These are phyloP conservation scores for Leccinum imitatum DNA, from an alignment of 768 basidiomycete species.

Conservation along the genomic window DNA sequence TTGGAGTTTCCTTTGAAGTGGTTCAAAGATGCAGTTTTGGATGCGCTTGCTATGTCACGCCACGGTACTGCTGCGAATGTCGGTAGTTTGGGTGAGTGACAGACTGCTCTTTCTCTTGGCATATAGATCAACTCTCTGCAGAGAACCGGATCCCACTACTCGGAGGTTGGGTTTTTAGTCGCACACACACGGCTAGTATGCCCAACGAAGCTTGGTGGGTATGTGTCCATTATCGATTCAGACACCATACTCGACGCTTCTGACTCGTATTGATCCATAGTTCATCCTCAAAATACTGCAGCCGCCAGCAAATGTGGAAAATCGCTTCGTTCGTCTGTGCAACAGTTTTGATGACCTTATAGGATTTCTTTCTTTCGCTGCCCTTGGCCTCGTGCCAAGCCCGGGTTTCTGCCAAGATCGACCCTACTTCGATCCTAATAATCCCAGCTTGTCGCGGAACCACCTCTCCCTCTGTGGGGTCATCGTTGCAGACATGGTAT, in stretches of 20 bases:
- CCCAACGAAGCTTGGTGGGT: slow-evolving; percentile 36
- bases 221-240: slow-evolving; percentile 3
- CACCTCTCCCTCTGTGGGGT: slow-evolving; percentile 24
- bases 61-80: slow-evolving; percentile 12
- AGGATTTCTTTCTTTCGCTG: slow-evolving; percentile 29
- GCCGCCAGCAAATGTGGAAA: slow-evolving; percentile 25
- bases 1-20: slow-evolving; percentile 22
- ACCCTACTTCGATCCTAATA: neutral
- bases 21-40: slow-evolving; percentile 30
- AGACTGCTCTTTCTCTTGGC: neutral
- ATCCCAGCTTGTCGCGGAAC: slow-evolving; percentile 12
- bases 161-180: slow-evolving; percentile 35
- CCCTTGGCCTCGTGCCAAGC: slow-evolving; percentile 18
- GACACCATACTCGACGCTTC: neutral
- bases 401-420: slow-evolving; percentile 19
- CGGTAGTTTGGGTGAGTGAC: slow-evolving; percentile 8
- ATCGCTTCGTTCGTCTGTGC: slow-evolving; percentile 33
- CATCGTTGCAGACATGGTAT: slow-evolving; percentile 22
- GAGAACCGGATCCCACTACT: slow-evolving; percentile 25
- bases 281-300: slow-evolving; percentile 4
- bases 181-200: slow-evolving; percentile 17
- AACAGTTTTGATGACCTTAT: slow-evolving; percentile 31
- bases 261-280: neutral
- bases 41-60: slow-evolving; percentile 19
- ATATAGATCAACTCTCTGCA: neutral